A percentile compares a stretch with the other conserved stretches of the same genome.
These are phyloP conservation scores for Suillus weaverae DNA, from an alignment of 768 basidiomycete genomes.

Conservation along the genomic window DNA sequence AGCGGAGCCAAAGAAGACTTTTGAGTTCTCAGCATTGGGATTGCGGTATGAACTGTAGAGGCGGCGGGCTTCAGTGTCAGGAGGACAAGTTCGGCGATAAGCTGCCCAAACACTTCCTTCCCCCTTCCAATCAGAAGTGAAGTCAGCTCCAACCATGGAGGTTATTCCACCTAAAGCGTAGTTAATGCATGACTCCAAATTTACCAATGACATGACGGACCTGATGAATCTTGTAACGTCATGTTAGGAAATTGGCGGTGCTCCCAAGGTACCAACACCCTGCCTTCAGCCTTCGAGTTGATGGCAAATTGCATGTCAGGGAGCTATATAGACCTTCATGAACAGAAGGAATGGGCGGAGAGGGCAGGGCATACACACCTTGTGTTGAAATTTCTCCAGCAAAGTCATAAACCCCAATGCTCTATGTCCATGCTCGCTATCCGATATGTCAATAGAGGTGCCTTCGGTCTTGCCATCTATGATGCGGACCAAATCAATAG, in stretches of 20 bases:
- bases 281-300: constrained; percentile 91
- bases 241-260: constrained; percentile 71
- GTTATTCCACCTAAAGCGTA: constrained; percentile 46
- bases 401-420: constrained; percentile 77
- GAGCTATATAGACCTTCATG: constrained; percentile 44
- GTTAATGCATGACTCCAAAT: constrained; percentile 1
- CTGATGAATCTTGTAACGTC: constrained; percentile 43
- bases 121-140: constrained; percentile 82
- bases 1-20: constrained; percentile 28
- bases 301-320: constrained; percentile 95
- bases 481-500: constrained; percentile 85
- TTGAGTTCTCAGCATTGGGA: constrained; percentile 30
- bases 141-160: constrained; percentile 57
- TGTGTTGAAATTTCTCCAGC: constrained; percentile 65
- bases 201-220: constrained; percentile 20
- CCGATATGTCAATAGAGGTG: constrained; percentile 54
- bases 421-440: constrained; percentile 71
- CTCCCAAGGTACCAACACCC: constrained; percentile 93
- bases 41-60: constrained; percentile 77
- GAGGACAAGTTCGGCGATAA: constrained; percentile 88
- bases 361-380: constrained; percentile 41
- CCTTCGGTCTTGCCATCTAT: constrained; percentile 59
- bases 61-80: constrained; percentile 74
- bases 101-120: constrained; percentile 92
- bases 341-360: background rate